Conservation (phyloP, 441 rosid species). For the Euphorbia corollata region DNA sequence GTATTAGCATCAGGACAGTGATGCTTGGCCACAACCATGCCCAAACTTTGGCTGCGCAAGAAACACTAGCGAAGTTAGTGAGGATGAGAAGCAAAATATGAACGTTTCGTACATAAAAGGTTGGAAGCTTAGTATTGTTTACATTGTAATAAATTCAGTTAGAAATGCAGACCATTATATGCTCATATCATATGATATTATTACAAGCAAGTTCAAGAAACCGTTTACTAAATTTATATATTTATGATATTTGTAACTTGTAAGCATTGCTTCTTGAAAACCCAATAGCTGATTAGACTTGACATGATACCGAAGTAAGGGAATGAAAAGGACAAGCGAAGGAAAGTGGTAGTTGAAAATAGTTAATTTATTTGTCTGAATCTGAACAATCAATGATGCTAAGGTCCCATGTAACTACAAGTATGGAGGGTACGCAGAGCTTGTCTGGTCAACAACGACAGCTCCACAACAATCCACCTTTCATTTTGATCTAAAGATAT, state of each 20-base stretch:
- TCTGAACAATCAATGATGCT: constrained; percentile 10
- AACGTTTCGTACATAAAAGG: constrained; percentile 12
- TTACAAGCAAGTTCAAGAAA: neutral
- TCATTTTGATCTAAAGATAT: neutral
- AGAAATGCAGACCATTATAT: constrained; percentile 18
- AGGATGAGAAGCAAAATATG: constrained; percentile 87
- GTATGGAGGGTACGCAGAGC: neutral
- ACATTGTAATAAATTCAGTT: constrained; percentile 22
- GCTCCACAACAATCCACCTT: neutral
- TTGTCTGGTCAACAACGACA: constrained; percentile 9
- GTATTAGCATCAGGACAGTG: constrained; percentile 81
- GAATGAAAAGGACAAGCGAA: constrained; percentile 12
- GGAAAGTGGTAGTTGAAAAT: constrained; percentile 17
- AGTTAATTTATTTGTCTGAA: constrained; percentile 17
- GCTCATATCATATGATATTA: neutral
- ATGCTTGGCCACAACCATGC: constrained; percentile 87
- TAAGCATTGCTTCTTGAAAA: neutral
- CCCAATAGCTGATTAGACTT: neutral
- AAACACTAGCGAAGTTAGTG: constrained; percentile 75
- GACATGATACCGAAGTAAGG: neutral
- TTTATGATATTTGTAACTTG: constrained; percentile 3
- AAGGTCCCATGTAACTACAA: constrained; percentile 3
- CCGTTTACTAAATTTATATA: neutral
- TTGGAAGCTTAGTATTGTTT: constrained; percentile 27
- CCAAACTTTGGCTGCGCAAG: constrained; percentile 82